Base-by-base conservation (phyloP, 139 green algal species). In the Tetraselmis chui region DNA sequence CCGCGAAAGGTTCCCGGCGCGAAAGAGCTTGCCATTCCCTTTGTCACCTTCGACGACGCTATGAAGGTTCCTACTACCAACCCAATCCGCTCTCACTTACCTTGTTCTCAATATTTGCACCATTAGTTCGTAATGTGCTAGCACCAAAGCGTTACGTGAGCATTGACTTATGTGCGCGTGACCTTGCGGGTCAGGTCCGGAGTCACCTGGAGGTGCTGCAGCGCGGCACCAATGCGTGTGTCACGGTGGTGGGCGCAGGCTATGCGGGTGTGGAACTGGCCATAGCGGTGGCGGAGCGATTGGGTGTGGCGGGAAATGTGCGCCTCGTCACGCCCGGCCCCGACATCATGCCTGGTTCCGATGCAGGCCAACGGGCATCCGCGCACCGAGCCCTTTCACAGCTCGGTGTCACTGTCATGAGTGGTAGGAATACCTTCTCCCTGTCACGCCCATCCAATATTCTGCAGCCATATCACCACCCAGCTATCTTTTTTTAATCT, bases 231-330 rank as follows among this genome's bases (percentile, higher is more conserved):
- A 32, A 18, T 23, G 28, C 78, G 0, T 31, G 28, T 18, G 87
- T 95, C 23, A 86, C 92, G 59, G 91, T 99, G 26, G 93, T 98
- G 31, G 96, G 96, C 27, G 95, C 86, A 1, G 96, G 96, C 1
- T 97, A 97, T 83, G 88, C 92, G 23, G 94, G 95, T 1, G 94
- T 98, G 67, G 96, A 99, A 90, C 87, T 98, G 32, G 93, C 95
- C 1, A 87, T 89, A 0, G 89, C 88, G 29, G 27, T 98, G 5
- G 91, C 86, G 0, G 93, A 97, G 86, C 86, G 90, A 32, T 32
- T 97, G 24, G 74, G 80, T 1, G 82, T 80, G 24, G 83, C n/a
- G 23, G 45, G 80, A 76, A 67, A 77, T n/a, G 82, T 80, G 31
- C 78, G 31, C 25, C 82, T 98, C 77, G 75, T 98, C 23, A 94